Conservation (phyloP, 2,329 filamentous ascomycete species). For the Fusarium annulatum region DNA sequence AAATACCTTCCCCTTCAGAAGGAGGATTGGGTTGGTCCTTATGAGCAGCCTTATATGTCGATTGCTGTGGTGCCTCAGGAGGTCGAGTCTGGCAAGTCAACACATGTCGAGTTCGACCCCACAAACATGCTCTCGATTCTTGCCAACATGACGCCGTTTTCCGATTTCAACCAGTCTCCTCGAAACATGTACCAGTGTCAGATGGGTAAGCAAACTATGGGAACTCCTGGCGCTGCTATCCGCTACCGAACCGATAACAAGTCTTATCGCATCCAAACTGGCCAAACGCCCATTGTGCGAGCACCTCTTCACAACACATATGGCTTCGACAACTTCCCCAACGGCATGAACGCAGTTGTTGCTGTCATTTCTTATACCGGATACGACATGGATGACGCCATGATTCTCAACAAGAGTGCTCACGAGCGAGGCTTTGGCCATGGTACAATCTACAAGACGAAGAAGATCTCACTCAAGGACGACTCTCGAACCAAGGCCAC, state of each 20-base stretch:
- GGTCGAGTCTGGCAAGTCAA: slow-evolving; percentile 86
- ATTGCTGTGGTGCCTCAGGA: slow-evolving; percentile 93
- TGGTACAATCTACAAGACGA: slow-evolving; percentile 97
- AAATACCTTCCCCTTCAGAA: slow-evolving; percentile 91
- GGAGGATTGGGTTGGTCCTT: slow-evolving; percentile 88
- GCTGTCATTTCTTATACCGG: slow-evolving; percentile 99
- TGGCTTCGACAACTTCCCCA: slow-evolving; percentile 97
- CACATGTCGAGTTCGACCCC: slow-evolving; percentile 92
- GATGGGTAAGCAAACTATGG: slow-evolving; percentile 99
- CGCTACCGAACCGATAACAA: slow-evolving; percentile 97
- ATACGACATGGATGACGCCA: slow-evolving; percentile 99
- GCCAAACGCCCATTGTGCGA: slow-evolving; percentile 93
- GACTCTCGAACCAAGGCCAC: slow-evolving; percentile 74
- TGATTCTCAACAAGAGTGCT: slow-evolving; percentile 98
- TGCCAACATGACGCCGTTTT: slow-evolving; percentile 98
- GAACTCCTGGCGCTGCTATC: slow-evolving; percentile 87
- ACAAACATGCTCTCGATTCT: slow-evolving; percentile 98
- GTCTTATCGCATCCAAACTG: slow-evolving; percentile 91
- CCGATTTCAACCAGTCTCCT: slow-evolving; percentile 97
- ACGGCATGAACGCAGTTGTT: slow-evolving; percentile 93
- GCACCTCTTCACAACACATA: slow-evolving; percentile 95
- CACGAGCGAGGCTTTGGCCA: slow-evolving; percentile 96
- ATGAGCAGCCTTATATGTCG: slow-evolving; percentile 98
- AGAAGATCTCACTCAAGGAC: slow-evolving; percentile 87
- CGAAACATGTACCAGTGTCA: slow-evolving; percentile 99